Conservation (phyloP, 495 filamentous ascomycete species). For the Lophium mytilinum region DNA sequence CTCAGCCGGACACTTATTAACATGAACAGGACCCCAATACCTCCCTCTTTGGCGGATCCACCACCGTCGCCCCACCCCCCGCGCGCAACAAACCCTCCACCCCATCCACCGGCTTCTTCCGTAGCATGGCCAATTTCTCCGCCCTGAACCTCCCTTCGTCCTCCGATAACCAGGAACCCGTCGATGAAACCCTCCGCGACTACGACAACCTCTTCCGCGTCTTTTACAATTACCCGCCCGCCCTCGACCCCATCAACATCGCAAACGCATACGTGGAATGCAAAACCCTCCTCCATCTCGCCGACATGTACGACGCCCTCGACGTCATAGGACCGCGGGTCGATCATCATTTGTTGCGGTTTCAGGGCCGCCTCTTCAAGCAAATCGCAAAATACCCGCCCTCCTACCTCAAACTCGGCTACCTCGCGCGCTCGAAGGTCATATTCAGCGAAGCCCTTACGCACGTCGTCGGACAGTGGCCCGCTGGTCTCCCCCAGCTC, state of each 20-base stretch:
- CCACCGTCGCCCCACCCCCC: constrained; percentile 35
- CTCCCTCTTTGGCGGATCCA: constrained; percentile 44
- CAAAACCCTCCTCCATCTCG: constrained; percentile 73
- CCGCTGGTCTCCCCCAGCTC: constrained; percentile 65
- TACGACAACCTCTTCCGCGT: constrained; percentile 90
- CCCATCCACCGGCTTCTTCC: constrained; percentile 62
- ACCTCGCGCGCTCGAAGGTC: constrained; percentile 70
- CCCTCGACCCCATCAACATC: constrained; percentile 74
- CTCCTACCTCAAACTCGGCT: constrained; percentile 81
- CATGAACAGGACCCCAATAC: constrained; percentile 21
- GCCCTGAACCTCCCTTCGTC: constrained; percentile 47
- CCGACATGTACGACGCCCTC: constrained; percentile 87
- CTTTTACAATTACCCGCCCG: constrained; percentile 84
- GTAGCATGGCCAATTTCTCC: constrained; percentile 70
- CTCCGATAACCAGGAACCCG: constrained; percentile 40
- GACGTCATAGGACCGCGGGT: constrained; percentile 81
- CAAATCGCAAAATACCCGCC: constrained; percentile 93
- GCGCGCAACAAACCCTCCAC: constrained; percentile 47
- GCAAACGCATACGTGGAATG: constrained; percentile 86
- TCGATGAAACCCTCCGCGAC: constrained; percentile 68
- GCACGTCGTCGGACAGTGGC: constrained; percentile 91
- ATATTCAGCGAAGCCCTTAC: constrained; percentile 87
- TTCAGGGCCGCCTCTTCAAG: constrained; percentile 80
- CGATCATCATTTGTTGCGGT: constrained; percentile 86
- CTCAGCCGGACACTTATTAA: not conserved